Conservation (phyloP, 2,329 filamentous ascomycete genomes). For the Botryotinia narcissicola region DNA sequence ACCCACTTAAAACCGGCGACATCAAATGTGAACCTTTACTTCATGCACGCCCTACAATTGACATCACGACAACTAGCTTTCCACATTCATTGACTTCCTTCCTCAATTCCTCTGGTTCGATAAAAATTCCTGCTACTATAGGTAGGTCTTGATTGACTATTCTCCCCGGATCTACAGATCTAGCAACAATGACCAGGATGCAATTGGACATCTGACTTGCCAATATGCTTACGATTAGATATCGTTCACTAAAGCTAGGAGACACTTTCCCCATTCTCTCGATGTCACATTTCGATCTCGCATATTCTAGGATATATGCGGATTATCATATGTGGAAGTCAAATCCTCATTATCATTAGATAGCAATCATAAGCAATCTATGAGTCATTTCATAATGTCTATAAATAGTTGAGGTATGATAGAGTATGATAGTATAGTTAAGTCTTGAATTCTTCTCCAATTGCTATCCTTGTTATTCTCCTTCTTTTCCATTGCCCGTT, state of each 20-base stretch:
- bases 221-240: background rate
- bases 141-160: background rate
- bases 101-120: background rate
- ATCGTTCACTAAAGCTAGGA: background rate
- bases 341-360: background rate
- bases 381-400: constrained; percentile 3
- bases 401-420: background rate
- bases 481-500: background rate
- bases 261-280: background rate
- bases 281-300: background rate
- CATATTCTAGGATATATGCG: background rate
- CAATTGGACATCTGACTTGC: background rate
- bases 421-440: background rate
- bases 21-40: background rate
- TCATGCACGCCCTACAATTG: background rate
- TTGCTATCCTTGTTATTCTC: background rate
- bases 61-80: background rate
- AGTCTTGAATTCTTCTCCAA: background rate
- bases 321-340: background rate
- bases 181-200: background rate
- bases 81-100: background rate
- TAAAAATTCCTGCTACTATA: too few species aligned
- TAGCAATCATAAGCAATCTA: background rate
- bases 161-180: background rate
- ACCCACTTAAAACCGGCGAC: background rate